These are phyloP conservation scores for Alternaria brassicicola DNA, from an alignment of 2,329 filamentous ascomycete species.

Conservation along the genomic window DNA sequence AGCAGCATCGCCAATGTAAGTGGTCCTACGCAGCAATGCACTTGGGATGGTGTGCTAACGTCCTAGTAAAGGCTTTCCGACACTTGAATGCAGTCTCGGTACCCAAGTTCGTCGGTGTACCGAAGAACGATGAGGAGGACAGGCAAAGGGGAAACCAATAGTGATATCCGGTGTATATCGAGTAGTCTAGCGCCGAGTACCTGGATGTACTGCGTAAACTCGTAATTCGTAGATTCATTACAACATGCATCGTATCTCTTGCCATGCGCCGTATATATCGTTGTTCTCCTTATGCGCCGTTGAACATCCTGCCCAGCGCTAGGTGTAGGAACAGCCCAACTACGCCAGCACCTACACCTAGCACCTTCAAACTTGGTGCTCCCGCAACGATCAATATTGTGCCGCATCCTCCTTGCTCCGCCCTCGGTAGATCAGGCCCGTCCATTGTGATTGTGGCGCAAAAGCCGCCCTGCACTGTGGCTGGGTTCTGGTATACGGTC, in stretches of 20 bases:
- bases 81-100: constrained; percentile 60
- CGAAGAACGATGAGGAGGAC: constrained; percentile 61
- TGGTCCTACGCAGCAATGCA: constrained; percentile 28
- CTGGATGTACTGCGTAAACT: constrained; percentile 19
- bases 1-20: constrained; percentile 59
- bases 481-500: constrained; percentile 35
- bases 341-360: constrained; percentile 26
- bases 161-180: constrained; percentile 8
- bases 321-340: constrained; percentile 31
- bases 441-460: constrained; percentile 47
- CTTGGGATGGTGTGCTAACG: constrained; percentile 32
- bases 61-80: constrained; percentile 54
- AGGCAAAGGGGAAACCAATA: constrained; percentile 54
- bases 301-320: constrained; percentile 38
- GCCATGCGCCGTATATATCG: constrained; percentile 1
- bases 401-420: constrained; percentile 44
- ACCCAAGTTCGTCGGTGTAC: constrained; percentile 58
- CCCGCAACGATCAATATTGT: constrained; percentile 46
- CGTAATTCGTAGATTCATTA: constrained; percentile 34
- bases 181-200: constrained; percentile 11
- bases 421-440: constrained; percentile 44
- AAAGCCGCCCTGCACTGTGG: constrained; percentile 38
- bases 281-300: constrained; percentile 14
- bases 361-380: constrained; percentile 20
- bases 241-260: constrained; percentile 6